Evolutionary conservation across 179 eudicot species (phyloP).

Genomic region (Beta lomatogona): DNA sequence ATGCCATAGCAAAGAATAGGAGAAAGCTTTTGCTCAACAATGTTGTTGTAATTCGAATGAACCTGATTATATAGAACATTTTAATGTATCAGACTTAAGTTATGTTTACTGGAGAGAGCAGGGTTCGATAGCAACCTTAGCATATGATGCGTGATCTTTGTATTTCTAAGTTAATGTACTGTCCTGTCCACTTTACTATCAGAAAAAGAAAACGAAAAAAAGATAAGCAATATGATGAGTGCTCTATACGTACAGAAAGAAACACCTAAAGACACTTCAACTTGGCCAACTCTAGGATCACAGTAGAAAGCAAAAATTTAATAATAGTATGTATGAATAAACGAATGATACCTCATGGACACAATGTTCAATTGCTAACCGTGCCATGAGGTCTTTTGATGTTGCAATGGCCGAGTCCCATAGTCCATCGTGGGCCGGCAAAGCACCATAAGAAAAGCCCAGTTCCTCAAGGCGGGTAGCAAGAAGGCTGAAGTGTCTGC

Average conservation of each 20-base stretch:
- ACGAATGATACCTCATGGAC: slow-evolving; percentile 76
- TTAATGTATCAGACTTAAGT: too few relatives aligned
- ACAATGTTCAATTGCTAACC: slow-evolving; percentile 93
- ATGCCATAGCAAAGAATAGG: too few relatives aligned
- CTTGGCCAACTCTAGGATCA: background rate
- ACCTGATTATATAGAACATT: too few relatives aligned
- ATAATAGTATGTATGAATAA: background rate
- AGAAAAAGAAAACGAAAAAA: too few relatives aligned
- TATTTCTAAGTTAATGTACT: too few relatives aligned
- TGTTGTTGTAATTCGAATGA: too few relatives aligned
- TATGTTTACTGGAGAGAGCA: too few relatives aligned
- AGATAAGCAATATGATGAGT: background rate
- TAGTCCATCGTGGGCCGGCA: slow-evolving; percentile 93
- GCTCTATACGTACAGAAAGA: background rate
- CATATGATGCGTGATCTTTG: too few relatives aligned
- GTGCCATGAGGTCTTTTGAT: slow-evolving; percentile 75
- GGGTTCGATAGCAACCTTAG: too few relatives aligned
- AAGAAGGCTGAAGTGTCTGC: slow-evolving; percentile 87
- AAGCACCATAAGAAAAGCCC: slow-evolving; percentile 89
- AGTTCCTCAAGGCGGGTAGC: slow-evolving; percentile 75
- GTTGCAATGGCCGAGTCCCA: slow-evolving; percentile 97
- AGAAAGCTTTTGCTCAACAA: too few relatives aligned
- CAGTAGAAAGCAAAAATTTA: background rate
- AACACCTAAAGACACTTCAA: background rate
- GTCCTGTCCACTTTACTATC: too few relatives aligned